Base-by-base conservation (phyloP, 495 filamentous ascomycete species). In the Hamigera avellanea region DNA sequence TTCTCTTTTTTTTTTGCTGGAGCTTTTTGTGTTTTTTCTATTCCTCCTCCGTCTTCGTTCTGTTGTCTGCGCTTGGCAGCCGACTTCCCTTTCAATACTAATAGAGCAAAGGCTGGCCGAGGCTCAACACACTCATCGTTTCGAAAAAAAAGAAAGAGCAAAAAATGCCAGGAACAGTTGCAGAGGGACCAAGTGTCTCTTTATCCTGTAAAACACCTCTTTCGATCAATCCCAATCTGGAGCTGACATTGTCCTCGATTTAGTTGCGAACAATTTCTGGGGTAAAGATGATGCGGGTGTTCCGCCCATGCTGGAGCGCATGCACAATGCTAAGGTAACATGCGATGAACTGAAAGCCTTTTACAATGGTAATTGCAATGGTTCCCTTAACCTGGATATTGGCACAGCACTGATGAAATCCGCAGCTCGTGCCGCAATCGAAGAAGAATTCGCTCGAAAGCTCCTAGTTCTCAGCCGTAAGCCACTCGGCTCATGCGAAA, bases 221-320 rank as follows among this genome's bases (percentile, higher is more conserved):
- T 33, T 33, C 6, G 14, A 3, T 33, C 7, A 32, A 19, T 33
- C 17, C n/a, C 3, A 16, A 31, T 18, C 19, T 29, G 3, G 8
- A 18, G 18, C 46, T 57, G 41, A 60, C 45, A 16, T 19, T 6
- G 6, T 23, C 26, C 17, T 19, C 15, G 19, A n/a, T 33, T 15
- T 45, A 94, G 86, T 96, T 61, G 87, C 93, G 50, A 96, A 96
- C 64, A 96, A 99, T 56, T 99, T 99, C 62, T 99, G 93, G 93
- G 93, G 93, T 42, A 95, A 89, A 69, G 87, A 99, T 57, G 93
- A 99, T 67, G 93, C 93, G 27, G 93, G 93, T 45, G 83, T 96
- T 46, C 69, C 70, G 30, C 93, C 93, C 37, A 75, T 99, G 60
- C 73, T 99, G 28, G 86, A 93, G 54, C 88, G 93, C 52, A 93